Evolutionary conservation across 306 rosid species (phyloP).

Genomic region (Delonix regia): DNA sequence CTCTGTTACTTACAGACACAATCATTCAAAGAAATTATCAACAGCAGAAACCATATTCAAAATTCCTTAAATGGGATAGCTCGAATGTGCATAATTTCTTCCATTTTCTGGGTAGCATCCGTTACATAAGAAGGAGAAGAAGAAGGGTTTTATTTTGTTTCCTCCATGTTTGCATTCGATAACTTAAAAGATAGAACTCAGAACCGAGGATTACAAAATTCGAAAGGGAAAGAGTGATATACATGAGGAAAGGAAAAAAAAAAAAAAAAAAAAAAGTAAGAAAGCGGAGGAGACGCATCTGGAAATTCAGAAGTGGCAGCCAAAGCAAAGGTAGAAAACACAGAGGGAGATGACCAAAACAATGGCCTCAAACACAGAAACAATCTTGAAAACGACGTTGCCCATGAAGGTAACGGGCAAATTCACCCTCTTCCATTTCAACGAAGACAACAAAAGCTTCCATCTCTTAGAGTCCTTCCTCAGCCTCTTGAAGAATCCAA

Average conservation of each 20-base stretch:
- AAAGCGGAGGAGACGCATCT: not conserved
- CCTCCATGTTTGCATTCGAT: not conserved
- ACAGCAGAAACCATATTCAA: not conserved
- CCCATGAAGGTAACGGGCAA: slow-evolving; percentile 52
- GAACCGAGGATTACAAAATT: not conserved
- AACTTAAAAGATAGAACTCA: not conserved
- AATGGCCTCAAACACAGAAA: slow-evolving; percentile 62
- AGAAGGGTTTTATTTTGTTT: not conserved
- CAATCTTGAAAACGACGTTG: slow-evolving; percentile 58
- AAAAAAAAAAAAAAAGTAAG: no score
- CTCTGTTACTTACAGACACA: not conserved
- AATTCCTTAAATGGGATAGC: not conserved
- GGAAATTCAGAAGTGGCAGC: slow-evolving; percentile 61
- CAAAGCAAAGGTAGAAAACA: slow-evolving; percentile 69
- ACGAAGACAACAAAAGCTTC: slow-evolving; percentile 53
- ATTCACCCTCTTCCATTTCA: slow-evolving; percentile 51
- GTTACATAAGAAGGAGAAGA: not conserved
- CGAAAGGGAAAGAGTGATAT: not conserved
- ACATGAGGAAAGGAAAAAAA: not conserved
- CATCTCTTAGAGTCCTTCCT: slow-evolving; percentile 45
- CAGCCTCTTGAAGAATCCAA: slow-evolving; percentile 51
- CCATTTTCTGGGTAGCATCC: not conserved
- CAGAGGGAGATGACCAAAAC: slow-evolving; percentile 49
- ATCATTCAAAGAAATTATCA: not conserved
- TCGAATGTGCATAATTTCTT: not conserved